Percentiles rank a stretch among this genome's conserved stretches.
phyloP scores from a whole-genome alignment of 345 rosid genomes.

The Kernera saxatilis region DNA sequence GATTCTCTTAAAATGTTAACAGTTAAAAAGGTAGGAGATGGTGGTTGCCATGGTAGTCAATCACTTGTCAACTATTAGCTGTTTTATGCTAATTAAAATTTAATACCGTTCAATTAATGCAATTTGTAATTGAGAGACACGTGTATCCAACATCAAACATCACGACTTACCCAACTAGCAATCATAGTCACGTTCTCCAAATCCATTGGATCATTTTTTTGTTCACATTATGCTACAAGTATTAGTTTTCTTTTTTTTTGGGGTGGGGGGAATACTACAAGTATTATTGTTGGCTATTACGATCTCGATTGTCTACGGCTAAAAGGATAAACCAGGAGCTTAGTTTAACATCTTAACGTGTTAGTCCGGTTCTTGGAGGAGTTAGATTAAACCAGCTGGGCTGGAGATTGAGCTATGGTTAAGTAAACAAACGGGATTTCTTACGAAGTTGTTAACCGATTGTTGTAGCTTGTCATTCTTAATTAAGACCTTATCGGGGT shows the following conservation, averaged over 20 bases:
- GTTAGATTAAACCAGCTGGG: not conserved
- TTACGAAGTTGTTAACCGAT: too few relatives aligned
- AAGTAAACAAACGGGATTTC: too few relatives aligned
- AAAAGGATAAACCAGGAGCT: not conserved
- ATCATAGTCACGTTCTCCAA: not conserved
- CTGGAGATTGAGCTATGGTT: not conserved
- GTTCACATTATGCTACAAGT: too few relatives aligned
- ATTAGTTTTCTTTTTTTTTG: too few relatives aligned
- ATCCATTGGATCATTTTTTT: too few relatives aligned
- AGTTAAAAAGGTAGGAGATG: not conserved
- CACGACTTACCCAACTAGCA: not conserved
- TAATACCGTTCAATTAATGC: constrained; percentile 3
- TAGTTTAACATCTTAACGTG: not conserved
- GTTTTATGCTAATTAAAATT: not conserved
- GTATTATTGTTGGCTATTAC: too few relatives aligned
- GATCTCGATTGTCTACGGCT: not conserved
- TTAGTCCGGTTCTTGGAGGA: not conserved
- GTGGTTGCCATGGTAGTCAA: not conserved
- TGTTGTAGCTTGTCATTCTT: too few relatives aligned
- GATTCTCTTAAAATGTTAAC: not conserved
- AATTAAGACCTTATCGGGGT: too few relatives aligned
- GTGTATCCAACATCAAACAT: constrained; percentile 10
- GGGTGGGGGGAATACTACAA: too few relatives aligned
- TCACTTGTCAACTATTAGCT: not conserved
- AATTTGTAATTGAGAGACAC: constrained; percentile 4